Conservation (phyloP, 139 green algal species). For the Diplosphaera chodatii region DNA sequence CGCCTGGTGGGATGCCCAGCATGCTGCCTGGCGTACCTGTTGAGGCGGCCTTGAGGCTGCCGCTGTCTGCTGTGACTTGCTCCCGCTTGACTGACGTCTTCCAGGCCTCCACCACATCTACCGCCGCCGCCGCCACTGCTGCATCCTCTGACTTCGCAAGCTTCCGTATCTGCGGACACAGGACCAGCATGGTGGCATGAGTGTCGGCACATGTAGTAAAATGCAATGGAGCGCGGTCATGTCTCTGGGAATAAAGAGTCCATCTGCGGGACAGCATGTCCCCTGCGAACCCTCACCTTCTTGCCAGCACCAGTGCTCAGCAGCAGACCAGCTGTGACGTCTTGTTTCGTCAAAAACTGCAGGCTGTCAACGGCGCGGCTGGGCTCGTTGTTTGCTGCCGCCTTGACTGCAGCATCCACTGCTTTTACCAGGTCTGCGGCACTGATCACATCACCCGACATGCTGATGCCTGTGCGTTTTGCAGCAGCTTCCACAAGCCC, state of each 20-base stretch:
- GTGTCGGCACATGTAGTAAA: too few relatives aligned
- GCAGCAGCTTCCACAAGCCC: too few relatives aligned
- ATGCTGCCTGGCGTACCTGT: too few relatives aligned
- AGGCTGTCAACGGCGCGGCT: conserved; percentile 20
- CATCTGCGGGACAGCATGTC: too few relatives aligned
- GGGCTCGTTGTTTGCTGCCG: background rate
- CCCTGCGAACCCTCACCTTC: background rate
- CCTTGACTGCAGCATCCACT: background rate
- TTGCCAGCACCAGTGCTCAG: conserved; percentile 71
- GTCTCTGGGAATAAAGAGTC: too few relatives aligned
- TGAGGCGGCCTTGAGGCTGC: background rate
- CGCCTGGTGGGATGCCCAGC: too few relatives aligned
- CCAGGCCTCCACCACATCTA: conserved; percentile 56
- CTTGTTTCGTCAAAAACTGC: conserved; percentile 32
- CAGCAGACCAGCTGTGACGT: conserved; percentile 59
- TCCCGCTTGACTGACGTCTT: conserved; percentile 50
- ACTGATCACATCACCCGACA: too few relatives aligned
- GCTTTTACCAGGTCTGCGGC: background rate
- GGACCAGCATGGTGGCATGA: too few relatives aligned
- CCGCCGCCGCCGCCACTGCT: conserved; percentile 43
- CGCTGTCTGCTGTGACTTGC: conserved; percentile 5
- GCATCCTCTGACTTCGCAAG: conserved; percentile 56
- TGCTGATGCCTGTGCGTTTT: too few relatives aligned
- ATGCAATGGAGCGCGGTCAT: too few relatives aligned
- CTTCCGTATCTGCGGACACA: conserved; percentile 20